phyloP scores from a whole-genome alignment of 2,329 filamentous ascomycete genomes.

The Neopestalotiopsis sp. region DNA sequence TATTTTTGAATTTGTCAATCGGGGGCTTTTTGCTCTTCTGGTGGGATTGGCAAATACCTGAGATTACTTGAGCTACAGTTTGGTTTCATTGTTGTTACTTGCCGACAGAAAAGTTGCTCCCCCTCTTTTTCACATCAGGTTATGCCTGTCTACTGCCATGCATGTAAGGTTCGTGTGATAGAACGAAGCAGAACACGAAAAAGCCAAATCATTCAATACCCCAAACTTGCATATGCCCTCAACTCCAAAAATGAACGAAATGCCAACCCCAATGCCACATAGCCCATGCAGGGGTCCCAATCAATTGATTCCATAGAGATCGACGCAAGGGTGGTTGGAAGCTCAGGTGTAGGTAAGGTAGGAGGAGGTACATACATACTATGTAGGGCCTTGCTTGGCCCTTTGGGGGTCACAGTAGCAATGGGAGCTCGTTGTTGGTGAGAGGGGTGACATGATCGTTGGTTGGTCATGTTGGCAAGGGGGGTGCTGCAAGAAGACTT shows the following conservation, averaged over 20 bases:
- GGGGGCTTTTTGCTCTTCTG: too few relatives aligned
- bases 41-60: too few relatives aligned
- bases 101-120: background rate
- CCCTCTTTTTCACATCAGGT: background rate
- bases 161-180: constrained; percentile 2
- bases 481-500: background rate
- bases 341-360: background rate
- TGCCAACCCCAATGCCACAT: background rate
- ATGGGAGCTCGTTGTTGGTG: background rate
- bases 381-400: background rate
- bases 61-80: too few relatives aligned
- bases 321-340: background rate
- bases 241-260: background rate
- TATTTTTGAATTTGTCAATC: too few relatives aligned
- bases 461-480: background rate
- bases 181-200: background rate
- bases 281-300: background rate
- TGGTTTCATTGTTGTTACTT: background rate
- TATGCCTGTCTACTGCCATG: background rate
- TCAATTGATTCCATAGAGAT: constrained; percentile 3
- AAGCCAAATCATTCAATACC: background rate
- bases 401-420: background rate
- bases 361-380: background rate
- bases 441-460: background rate
- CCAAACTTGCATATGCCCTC: background rate